Evolutionary conservation across 768 basidiomycete species (phyloP), one percentile per base, ranked within the genome.

Genomic region (Pulveroboletus ravenelii): DNA sequence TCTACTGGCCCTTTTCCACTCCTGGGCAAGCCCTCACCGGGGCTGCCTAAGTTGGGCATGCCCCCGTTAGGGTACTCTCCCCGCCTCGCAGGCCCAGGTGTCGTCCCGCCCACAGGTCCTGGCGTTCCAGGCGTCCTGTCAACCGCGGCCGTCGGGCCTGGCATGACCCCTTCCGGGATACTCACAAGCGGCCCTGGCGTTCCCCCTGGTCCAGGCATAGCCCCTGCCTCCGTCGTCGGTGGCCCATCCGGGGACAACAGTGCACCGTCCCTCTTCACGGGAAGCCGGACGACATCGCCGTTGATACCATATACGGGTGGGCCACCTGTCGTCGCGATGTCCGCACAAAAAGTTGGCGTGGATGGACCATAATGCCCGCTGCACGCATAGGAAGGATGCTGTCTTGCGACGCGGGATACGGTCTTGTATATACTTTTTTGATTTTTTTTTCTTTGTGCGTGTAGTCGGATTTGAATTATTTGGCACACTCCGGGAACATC

Each of bases 151-250:
- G 36, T 48, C 9, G 62, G 58, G 2, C 59, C 62, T 32, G 58
- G 61, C 10, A 52, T 64, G n/a, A 62, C 43, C 10, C 31, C 57
- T 1, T 54, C 54, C 15, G 63, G 63, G 10, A 65, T 65, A 51
- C 49, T 64, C n/a, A 65, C 63, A 20, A 63, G 61, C 18, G 63
- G 63, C 14, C 63, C 62, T 31, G 63, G 63, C n/a, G 46, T 65
- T 20, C 63, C 63, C 1, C 61, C 61, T 3, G 64, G 64, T 29
- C 62, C 64, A 1, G 64, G 62, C 7, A 66, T 65, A 27, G 54
- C 62, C 0, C 62, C 60, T 47, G 60, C 64, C 1, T 48, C 62
- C 10, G 7, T 48, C 20, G 39, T 52, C 39, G 38, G 54, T 27
- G 45, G 45, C 4, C 36, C 43, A 3, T 3, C 47, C 5, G 61